Conservation (phyloP, 345 rosid species). For the Pugionium dolabratum region DNA sequence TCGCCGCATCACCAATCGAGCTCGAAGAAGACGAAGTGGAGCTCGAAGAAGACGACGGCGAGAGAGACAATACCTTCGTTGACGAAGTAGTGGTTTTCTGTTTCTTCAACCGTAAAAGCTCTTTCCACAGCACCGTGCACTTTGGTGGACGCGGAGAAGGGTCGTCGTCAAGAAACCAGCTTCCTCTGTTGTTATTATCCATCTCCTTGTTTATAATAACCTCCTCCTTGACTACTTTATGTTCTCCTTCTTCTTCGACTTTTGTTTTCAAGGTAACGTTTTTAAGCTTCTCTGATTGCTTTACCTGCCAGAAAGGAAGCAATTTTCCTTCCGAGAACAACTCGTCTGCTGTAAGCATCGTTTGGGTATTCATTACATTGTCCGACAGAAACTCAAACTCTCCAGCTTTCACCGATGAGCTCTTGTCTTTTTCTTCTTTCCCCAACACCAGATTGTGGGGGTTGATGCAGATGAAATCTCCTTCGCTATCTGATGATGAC, state of each 20-base stretch:
- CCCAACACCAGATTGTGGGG: conserved; percentile 31
- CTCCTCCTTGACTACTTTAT: conserved; percentile 11
- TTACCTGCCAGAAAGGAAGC: conserved; percentile 86
- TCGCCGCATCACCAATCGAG: conserved; percentile 49
- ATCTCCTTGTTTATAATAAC: conserved; percentile 38
- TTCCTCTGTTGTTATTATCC: conserved; percentile 37
- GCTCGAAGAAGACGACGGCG: conserved; percentile 64
- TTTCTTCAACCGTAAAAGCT: conserved; percentile 79
- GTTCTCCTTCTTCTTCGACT: conserved; percentile 29
- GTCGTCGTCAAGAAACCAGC: conserved; percentile 89
- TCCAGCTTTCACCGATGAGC: conserved; percentile 42
- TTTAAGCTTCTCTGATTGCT: conserved; percentile 67
- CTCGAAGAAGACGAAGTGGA: conserved; percentile 70
- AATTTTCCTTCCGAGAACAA: conserved; percentile 86
- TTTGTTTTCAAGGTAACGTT: conserved; percentile 50
- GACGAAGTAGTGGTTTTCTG: conserved; percentile 56
- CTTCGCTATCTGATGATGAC: conserved; percentile 42
- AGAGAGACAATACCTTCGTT: conserved; percentile 56
- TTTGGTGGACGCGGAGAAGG: conserved; percentile 98
- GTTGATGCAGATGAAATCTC: conserved; percentile 63
- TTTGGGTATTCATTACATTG: conserved; percentile 27
- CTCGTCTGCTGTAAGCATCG: conserved; percentile 80
- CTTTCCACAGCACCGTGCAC: conserved; percentile 95
- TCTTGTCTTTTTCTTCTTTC: conserved; percentile 31
- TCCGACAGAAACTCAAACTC: conserved; percentile 84